These are phyloP conservation scores for Solanum paucissectum DNA, from an alignment of 257 asterid species.

Conservation along the genomic window DNA sequence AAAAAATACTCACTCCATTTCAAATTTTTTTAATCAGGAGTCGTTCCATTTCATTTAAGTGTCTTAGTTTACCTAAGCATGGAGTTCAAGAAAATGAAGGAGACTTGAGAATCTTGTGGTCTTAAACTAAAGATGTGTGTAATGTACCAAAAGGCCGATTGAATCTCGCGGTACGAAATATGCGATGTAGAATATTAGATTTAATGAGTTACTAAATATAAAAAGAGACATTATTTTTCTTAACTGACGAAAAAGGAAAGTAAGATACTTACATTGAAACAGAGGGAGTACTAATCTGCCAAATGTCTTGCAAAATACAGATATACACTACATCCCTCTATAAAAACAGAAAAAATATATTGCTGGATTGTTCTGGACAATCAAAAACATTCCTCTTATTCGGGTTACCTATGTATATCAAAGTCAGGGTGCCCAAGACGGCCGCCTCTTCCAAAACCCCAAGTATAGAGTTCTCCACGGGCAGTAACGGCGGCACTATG, in stretches of 20 bases:
- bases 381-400: neutral
- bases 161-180: neutral
- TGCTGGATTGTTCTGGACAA: neutral
- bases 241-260: neutral
- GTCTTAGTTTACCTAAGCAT: neutral
- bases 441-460: slow-evolving; percentile 99
- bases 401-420: slow-evolving; percentile 80
- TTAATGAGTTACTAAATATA: neutral
- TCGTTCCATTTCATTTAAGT: neutral
- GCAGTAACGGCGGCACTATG: slow-evolving; percentile 91
- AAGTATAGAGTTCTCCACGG: slow-evolving; percentile 82
- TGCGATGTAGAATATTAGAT: neutral
- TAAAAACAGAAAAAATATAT: neutral
- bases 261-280: neutral
- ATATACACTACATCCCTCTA: neutral
- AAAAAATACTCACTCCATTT: neutral
- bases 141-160: neutral
- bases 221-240: neutral
- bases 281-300: neutral
- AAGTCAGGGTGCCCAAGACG: slow-evolving; percentile 98
- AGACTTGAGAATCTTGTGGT: neutral
- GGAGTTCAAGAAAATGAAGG: neutral
- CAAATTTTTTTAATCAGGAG: neutral
- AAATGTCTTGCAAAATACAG: neutral
- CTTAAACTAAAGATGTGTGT: neutral